phyloP scores from a whole-genome alignment of 306 rosid genomes.

The Prunus fruticosa region DNA sequence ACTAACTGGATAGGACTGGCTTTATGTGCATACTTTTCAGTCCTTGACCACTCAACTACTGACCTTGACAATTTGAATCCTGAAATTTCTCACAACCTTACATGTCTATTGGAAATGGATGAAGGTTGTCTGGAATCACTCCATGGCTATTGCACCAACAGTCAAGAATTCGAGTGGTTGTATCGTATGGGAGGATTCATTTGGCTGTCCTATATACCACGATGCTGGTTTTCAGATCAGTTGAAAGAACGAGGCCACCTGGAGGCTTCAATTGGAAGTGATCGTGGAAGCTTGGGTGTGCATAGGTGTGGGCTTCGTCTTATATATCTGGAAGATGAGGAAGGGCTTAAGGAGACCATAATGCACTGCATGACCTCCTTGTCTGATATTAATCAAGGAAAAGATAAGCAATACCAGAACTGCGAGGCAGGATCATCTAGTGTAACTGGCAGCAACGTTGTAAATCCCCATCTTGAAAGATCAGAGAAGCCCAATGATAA shows the following conservation, averaged over 20 bases:
- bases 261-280: slow-evolving; percentile 21
- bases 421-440: neutral
- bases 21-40: slow-evolving; percentile 15
- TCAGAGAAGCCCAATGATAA: neutral
- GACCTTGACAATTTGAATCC: neutral
- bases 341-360: neutral
- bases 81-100: slow-evolving; percentile 3
- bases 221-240: neutral
- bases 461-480: neutral
- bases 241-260: neutral
- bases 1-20: slow-evolving; percentile 20
- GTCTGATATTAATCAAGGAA: neutral
- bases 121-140: neutral
- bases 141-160: neutral
- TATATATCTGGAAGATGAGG: neutral
- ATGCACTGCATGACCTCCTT: neutral
- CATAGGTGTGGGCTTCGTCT: slow-evolving; percentile 5
- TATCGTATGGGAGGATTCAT: slow-evolving; percentile 5
- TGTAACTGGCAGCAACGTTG: neutral
- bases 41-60: neutral
- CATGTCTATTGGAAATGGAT: slow-evolving; percentile 16
- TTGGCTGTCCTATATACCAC: slow-evolving; percentile 31
- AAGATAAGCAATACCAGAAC: neutral
- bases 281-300: neutral
- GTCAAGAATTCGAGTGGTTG: slow-evolving; percentile 10